Conservation (phyloP, 1,139 yeast species). For the Suhomyces anneliseae region DNA sequence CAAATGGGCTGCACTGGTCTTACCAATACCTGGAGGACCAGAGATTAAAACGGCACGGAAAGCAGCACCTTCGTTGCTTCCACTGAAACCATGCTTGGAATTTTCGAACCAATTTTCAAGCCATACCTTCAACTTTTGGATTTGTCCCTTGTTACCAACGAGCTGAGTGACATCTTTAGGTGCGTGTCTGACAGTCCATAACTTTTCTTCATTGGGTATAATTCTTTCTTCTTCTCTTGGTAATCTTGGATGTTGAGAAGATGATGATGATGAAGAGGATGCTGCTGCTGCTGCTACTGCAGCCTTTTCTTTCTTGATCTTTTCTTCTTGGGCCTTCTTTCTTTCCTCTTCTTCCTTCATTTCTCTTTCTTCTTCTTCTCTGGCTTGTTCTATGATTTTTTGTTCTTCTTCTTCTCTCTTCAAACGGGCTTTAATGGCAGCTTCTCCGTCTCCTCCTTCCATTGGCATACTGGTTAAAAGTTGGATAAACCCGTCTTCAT, state of each 20-base stretch:
- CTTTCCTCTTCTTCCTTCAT: conserved; percentile 18
- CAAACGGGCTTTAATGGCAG: conserved; percentile 68
- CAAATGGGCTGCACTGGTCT: conserved; percentile 77
- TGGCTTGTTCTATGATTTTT: conserved; percentile 51
- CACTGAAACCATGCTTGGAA: conserved; percentile 55
- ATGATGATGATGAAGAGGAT: background rate
- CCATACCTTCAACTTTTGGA: conserved; percentile 70
- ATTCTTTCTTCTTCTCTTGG: conserved; percentile 25
- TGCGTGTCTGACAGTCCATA: conserved; percentile 95
- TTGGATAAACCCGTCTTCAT: conserved; percentile 81
- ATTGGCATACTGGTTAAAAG: conserved; percentile 80
- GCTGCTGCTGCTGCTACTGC: background rate
- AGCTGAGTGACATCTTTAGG: conserved; percentile 74
- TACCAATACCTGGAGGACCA: conserved; percentile 87
- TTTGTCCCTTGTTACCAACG: conserved; percentile 86
- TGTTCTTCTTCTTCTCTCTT: conserved; percentile 70
- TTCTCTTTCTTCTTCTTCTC: conserved; percentile 27
- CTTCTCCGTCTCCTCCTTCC: conserved; percentile 83
- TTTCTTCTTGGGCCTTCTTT: conserved; percentile 5
- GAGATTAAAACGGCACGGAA: conserved; percentile 82
- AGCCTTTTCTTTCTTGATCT: background rate
- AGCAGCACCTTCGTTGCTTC: conserved; percentile 61
- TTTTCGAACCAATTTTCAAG: conserved; percentile 71
- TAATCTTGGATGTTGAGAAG: conserved; percentile 1
- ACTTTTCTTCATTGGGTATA: conserved; percentile 50